Evolutionary conservation across 805 yeast species (phyloP), one percentile per base, ranked within the genome.

Genomic region (Myxozyma mucilagina): DNA sequence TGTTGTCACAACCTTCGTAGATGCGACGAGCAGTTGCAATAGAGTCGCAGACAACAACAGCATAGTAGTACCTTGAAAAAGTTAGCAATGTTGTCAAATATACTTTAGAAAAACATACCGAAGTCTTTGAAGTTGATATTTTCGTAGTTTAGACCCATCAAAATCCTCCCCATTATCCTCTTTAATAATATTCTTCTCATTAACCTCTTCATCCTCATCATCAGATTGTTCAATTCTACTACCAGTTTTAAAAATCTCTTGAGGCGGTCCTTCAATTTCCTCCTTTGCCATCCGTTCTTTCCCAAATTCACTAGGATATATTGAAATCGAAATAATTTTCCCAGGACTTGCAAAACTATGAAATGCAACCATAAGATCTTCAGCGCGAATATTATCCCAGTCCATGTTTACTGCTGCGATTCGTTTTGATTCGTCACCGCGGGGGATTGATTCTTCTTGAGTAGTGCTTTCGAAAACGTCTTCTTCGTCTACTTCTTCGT

Each of bases 351-450:
- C 86, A 75, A 93, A 94, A 57, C 96, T 84, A 7, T 85, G 77
- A 69, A 93, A 90, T 0, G 98, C 87, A 4, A 96, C 96, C 87
- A 89, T 83, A 65, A 93, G 77, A 72, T 94, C 98, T 3, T 84
- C 83, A 0, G 98, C 88, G 49, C 84, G 82, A n/a, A 94, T 81
- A 70, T 94, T 89, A 69, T 94, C 99, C 99, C 99, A 94, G 72
- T 94, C 99, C 82, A 94, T 79, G 71, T 94, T 94, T 35, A 94
- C 98, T 1, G 87, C 97, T 0, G 99, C 99, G 70, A 94, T 79
- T 5, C 89, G 78, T 38, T 77, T 78, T 0, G 96, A 80, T 35
- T 97, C 96, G 1, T 93, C 97, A 49, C 97, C 96, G 53, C 85
- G 87, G 52, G 89, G 91, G n/a, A 94, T 88, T 56, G 83, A 81